phyloP scores from a whole-genome alignment of 1,284 basidiomycete species.

The Peniophora sp. region DNA sequence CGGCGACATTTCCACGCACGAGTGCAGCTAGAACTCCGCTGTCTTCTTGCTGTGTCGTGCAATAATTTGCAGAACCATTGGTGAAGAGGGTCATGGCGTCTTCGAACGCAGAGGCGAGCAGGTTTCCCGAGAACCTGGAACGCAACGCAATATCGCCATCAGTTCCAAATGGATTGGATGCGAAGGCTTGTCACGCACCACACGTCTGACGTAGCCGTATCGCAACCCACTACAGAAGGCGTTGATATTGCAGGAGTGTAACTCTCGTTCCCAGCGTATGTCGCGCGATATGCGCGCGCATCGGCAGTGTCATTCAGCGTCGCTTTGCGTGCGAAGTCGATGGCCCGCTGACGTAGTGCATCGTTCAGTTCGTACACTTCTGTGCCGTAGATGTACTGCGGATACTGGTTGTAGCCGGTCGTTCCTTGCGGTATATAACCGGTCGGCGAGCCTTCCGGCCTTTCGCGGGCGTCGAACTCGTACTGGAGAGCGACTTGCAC shows the following conservation, averaged over 20 bases:
- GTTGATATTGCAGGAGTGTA: conserved; percentile 17
- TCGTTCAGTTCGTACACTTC: conserved; percentile 46
- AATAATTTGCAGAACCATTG: conserved; percentile 30
- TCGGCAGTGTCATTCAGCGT: conserved; percentile 28
- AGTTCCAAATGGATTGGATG: too few relatives aligned
- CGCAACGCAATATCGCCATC: too few relatives aligned
- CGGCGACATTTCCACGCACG: conserved; percentile 29
- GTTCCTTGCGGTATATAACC: conserved; percentile 34
- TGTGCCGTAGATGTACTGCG: conserved; percentile 33
- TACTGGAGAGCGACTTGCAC: conserved; percentile 38
- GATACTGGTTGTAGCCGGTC: conserved; percentile 22
- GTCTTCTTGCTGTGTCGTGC: conserved; percentile 41
- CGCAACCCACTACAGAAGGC: conserved; percentile 28
- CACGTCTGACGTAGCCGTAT: conserved; percentile 35
- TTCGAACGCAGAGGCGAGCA: conserved; percentile 31
- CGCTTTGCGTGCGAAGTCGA: conserved; percentile 24
- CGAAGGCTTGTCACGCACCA: too few relatives aligned
- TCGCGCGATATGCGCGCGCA: conserved; percentile 26
- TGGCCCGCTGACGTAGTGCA: conserved; percentile 29
- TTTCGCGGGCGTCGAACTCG: conserved; percentile 39
- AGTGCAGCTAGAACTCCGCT: conserved; percentile 38
- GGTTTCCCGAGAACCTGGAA: conserved; percentile 32
- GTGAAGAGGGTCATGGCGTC: conserved; percentile 34
- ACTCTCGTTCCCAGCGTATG: conserved; percentile 21
- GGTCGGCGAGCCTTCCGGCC: conserved; percentile 25